A percentile compares a stretch with the other conserved stretches of the same genome.
phyloP scores from a whole-genome alignment of 192 early-diverging fungal genomes.

The Piromyces finnis region DNA sequence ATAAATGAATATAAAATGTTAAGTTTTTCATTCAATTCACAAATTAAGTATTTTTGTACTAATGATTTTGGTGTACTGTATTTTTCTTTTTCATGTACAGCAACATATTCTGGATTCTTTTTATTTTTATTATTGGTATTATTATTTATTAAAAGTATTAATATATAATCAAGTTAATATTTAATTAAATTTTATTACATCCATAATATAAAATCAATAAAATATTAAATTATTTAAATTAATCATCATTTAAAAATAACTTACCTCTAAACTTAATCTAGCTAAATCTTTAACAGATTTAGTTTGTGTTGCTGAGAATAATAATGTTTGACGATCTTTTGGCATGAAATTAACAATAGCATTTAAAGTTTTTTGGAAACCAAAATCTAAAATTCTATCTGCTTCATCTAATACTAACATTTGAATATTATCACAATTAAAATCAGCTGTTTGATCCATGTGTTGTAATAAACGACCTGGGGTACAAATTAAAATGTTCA shows the following conservation, averaged over 20 bases:
- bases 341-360: constrained; percentile 74
- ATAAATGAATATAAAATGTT: constrained; percentile 91
- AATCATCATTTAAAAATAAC: too few species aligned
- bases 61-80: constrained; percentile 66
- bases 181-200: too few species aligned
- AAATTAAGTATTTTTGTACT: constrained; percentile 69
- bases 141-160: too few species aligned
- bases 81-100: constrained; percentile 73
- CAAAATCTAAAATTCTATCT: constrained; percentile 70
- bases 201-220: too few species aligned
- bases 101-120: constrained; percentile 79
- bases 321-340: constrained; percentile 65
- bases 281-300: constrained; percentile 89
- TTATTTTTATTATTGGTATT: too few species aligned
- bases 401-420: constrained; percentile 70
- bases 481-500: constrained; percentile 71
- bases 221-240: too few species aligned
- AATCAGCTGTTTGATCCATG: constrained; percentile 83
- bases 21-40: constrained; percentile 74
- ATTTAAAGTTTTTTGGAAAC: constrained; percentile 66
- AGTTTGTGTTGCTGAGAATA: constrained; percentile 97
- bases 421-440: constrained; percentile 64
- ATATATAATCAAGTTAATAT: too few species aligned
- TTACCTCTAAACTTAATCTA: constrained; percentile 56
- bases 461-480: constrained; percentile 73